phyloP scores from a whole-genome alignment of 257 asterid genomes.

The Linaria vulgaris region DNA sequence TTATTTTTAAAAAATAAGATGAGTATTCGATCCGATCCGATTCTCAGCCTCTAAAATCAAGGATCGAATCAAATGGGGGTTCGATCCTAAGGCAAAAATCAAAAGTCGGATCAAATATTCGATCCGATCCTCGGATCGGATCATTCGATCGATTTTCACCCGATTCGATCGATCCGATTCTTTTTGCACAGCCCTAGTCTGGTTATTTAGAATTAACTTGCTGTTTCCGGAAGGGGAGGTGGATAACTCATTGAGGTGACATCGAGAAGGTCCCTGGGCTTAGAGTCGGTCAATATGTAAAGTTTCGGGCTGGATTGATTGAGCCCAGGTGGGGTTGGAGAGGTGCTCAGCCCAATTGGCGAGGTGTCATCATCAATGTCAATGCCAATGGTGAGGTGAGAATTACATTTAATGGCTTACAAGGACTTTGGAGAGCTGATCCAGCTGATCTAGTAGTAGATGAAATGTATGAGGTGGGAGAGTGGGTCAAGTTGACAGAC shows the following conservation, averaged over 20 bases:
- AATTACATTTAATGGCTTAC: constrained; percentile 65
- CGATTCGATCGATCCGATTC: too few species aligned
- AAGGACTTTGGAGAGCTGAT: constrained; percentile 89
- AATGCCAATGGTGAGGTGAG: constrained; percentile 91
- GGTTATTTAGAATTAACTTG: constrained; percentile 91
- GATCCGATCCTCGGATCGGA: too few species aligned
- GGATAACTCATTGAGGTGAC: constrained; percentile 71
- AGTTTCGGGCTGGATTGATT: constrained; percentile 62
- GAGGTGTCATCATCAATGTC: constrained; percentile 70
- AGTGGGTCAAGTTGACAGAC: constrained; percentile 77
- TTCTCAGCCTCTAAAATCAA: too few species aligned
- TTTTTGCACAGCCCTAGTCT: too few species aligned
- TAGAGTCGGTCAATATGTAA: constrained; percentile 83
- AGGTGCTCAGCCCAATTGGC: constrained; percentile 66
- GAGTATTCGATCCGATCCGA: too few species aligned
- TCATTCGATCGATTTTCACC: too few species aligned
- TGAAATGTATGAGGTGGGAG: constrained; percentile 77
- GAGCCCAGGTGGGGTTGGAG: constrained; percentile 99
- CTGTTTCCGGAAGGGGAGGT: constrained; percentile 88
- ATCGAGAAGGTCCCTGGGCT: constrained; percentile 83
- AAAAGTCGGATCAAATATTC: too few species aligned
- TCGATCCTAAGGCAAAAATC: too few species aligned
- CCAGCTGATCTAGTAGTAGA: constrained; percentile 83
- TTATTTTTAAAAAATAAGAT: too few species aligned
- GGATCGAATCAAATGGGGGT: too few species aligned